Evolutionary conservation across 345 rosid species (phyloP).

Genomic region (Trapa incisa): DNA sequence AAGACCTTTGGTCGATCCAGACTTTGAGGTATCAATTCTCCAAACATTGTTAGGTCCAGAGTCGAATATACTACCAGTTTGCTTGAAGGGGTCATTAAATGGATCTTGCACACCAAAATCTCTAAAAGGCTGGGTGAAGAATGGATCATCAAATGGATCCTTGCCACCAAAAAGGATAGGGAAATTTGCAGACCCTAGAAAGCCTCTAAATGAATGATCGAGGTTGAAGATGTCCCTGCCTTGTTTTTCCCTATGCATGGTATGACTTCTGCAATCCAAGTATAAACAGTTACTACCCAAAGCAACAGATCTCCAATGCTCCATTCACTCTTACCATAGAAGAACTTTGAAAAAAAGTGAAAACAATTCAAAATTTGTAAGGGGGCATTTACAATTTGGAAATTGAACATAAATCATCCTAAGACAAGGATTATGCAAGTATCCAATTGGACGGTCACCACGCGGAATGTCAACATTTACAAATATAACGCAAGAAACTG

Average conservation of each 20-base stretch:
- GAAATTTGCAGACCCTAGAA: slow-evolving; percentile 22
- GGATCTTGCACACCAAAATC: slow-evolving; percentile 60
- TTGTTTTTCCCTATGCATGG: slow-evolving; percentile 42
- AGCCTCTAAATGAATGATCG: slow-evolving; percentile 30
- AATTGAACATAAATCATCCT: background rate
- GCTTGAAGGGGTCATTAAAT: slow-evolving; percentile 57
- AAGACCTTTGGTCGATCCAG: slow-evolving; percentile 21
- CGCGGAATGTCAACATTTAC: too few species aligned
- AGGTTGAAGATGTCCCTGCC: slow-evolving; percentile 19
- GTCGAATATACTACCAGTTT: slow-evolving; percentile 31
- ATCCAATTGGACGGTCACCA: too few species aligned
- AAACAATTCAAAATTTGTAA: background rate
- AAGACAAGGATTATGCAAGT: background rate
- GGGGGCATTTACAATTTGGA: background rate
- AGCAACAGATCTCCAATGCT: too few species aligned
- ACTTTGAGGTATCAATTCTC: slow-evolving; percentile 10
- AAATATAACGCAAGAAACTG: too few species aligned
- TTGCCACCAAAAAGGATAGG: slow-evolving; percentile 45
- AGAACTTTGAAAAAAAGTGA: background rate
- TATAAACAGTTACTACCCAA: too few species aligned
- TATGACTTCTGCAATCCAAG: background rate
- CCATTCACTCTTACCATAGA: too few species aligned
- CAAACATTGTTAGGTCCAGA: slow-evolving; percentile 14
- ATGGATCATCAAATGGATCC: slow-evolving; percentile 69
- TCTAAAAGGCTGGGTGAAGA: slow-evolving; percentile 49